Conservation (phyloP, 106 monocot genomes). For the Dactylorhiza incarnata region DNA sequence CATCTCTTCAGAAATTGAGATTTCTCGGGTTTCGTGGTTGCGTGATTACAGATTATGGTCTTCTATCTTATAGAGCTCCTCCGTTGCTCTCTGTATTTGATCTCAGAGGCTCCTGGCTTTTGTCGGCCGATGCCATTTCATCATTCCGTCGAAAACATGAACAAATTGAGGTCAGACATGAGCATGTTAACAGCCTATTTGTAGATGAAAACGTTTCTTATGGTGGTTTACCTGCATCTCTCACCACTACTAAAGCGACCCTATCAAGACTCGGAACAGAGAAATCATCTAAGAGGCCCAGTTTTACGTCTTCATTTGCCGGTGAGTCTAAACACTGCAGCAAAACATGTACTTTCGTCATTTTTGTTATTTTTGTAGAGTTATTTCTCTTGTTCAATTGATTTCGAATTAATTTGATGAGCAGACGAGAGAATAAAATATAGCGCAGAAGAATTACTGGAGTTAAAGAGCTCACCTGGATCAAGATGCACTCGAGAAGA, state of each 20-base stretch:
- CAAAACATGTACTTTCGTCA: background rate
- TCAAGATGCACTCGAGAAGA: conserved; percentile 10
- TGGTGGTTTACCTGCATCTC: conserved; percentile 9
- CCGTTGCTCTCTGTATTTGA: conserved; percentile 42
- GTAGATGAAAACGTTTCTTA: conserved; percentile 8
- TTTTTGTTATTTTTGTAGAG: background rate
- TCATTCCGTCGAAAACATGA: conserved; percentile 45
- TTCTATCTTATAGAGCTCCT: conserved; percentile 41
- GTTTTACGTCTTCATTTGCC: conserved; percentile 15
- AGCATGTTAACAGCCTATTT: conserved; percentile 8
- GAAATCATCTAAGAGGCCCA: conserved; percentile 13
- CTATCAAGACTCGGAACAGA: conserved; percentile 14
- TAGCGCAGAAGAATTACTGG: conserved; percentile 52
- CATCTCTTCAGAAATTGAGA: conserved; percentile 42
- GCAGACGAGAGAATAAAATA: conserved; percentile 93
- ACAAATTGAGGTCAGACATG: conserved; percentile 55
- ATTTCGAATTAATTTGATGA: background rate
- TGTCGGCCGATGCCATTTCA: conserved; percentile 38
- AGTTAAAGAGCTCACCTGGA: conserved; percentile 32
- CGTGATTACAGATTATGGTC: conserved; percentile 53
- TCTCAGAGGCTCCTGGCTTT: conserved; percentile 82
- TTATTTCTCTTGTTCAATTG: background rate
- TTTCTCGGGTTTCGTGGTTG: conserved; percentile 57
- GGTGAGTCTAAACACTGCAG: conserved; percentile 19
- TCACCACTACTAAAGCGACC: conserved; percentile 6